Base-by-base conservation (phyloP, 306 rosid genomes). In the Cucurbita maxima region DNA sequence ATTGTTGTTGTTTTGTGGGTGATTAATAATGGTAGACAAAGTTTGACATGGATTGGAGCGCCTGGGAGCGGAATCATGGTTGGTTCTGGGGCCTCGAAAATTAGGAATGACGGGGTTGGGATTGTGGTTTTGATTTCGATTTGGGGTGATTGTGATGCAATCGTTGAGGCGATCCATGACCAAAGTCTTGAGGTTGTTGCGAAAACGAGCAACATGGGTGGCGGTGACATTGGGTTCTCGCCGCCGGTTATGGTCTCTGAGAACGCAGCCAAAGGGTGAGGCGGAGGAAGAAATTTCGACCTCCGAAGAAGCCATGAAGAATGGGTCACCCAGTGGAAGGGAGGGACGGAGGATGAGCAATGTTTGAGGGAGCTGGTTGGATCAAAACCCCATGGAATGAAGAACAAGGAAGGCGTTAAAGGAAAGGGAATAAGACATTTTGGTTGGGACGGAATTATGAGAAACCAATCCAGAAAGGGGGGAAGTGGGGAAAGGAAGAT, bases 251-350 rank as follows among this genome's bases (percentile, higher is more conserved):
- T 80, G 87, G 67, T 91, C 94, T 73, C 92, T 85, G 38, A 89
- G 50, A 58, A 86, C 88, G 34, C 90, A 89, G 38, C 92, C 88
- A 51, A 91, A 91, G 0, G 97, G 84, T 14, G 73, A 68, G 0
- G 92, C 76, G 14, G 96, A 78, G 5, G 89, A 72, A 12, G 85
- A 87, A 3, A 87, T 40, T 70, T 89, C 92, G 47, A 94, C 88
- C 48, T 87, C 81, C 4, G 96, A 86, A 0, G 95, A 85, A 0
- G 96, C 97, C 99, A 94, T 92, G 10, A 22, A 11, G 5, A 30
- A 13, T 2, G 5, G 64, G 3, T 30, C 34, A 30, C 34, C 34
- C 34, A 30, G 34, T 3, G 34, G 34, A 30, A 25, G 4, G 41
- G 63, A 12, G 2, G 8, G 40, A 30, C 34, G 34, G 34, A 30